Evolutionary conservation across 2,329 filamentous ascomycete genomes (phyloP).

Genomic region (Cordyceps farinosa): DNA sequence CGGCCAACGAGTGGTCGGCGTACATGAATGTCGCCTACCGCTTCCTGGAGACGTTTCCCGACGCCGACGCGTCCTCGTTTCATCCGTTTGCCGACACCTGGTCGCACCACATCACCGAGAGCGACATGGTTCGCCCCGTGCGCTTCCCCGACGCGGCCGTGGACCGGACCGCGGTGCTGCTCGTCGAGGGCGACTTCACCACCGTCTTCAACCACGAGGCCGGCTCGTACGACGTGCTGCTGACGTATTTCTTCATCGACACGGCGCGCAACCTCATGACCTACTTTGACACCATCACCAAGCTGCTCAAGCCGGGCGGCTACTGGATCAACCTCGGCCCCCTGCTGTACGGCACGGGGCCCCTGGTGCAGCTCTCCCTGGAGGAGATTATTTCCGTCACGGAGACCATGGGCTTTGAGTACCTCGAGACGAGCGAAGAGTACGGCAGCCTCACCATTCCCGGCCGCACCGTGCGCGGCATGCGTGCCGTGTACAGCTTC

Average conservation of each 20-base stretch:
- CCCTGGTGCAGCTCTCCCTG: constrained; percentile 52
- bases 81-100: constrained; percentile 55
- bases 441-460: constrained; percentile 44
- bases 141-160: constrained; percentile 41
- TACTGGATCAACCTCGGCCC: constrained; percentile 56
- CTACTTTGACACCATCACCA: constrained; percentile 53
- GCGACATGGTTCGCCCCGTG: constrained; percentile 44
- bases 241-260: constrained; percentile 60
- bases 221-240: constrained; percentile 43
- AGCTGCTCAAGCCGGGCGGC: constrained; percentile 44
- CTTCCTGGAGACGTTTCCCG: constrained; percentile 38
- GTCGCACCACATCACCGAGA: constrained; percentile 50
- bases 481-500: constrained; percentile 50
- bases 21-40: constrained; percentile 55
- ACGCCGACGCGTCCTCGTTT: constrained; percentile 28
- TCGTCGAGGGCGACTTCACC: constrained; percentile 56
- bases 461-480: constrained; percentile 39
- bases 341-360: constrained; percentile 51
- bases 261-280: constrained; percentile 53
- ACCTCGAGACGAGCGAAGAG: constrained; percentile 38
- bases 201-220: constrained; percentile 32
- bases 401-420: constrained; percentile 49
- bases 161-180: constrained; percentile 37
- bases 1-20: constrained; percentile 55
- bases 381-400: constrained; percentile 49